phyloP scores from a whole-genome alignment of 2,329 filamentous ascomycete genomes.

The Colletotrichum chlorophyti region DNA sequence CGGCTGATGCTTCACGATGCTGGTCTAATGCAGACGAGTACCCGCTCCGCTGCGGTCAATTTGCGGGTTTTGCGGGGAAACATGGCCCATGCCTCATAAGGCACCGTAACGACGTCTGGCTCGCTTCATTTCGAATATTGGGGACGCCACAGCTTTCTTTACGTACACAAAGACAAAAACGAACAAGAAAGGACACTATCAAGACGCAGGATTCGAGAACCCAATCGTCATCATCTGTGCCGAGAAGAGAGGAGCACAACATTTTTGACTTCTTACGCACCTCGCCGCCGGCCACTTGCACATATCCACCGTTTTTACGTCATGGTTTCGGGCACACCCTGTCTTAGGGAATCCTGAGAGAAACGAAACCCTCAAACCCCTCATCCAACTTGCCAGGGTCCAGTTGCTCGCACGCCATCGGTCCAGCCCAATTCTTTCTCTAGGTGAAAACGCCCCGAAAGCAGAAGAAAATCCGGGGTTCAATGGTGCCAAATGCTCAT shows the following conservation, averaged over 20 bases:
- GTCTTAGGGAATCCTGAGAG: neutral
- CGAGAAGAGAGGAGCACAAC: too few relatives aligned
- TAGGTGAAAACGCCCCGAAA: neutral
- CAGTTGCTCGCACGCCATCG: constrained; percentile 20
- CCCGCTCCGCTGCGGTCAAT: constrained; percentile 20
- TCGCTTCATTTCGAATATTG: too few relatives aligned
- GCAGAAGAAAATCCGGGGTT: constrained; percentile 20
- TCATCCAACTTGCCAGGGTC: constrained; percentile 3
- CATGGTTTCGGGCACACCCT: constrained; percentile 14
- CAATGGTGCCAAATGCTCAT: constrained; percentile 10
- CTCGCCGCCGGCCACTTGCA: constrained; percentile 19
- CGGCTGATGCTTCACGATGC: constrained; percentile 2
- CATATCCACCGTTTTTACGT: constrained; percentile 24
- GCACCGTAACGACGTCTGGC: constrained; percentile 4
- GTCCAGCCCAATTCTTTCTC: constrained; percentile 2
- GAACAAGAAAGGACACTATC: constrained; percentile 1
- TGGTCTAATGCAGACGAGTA: constrained; percentile 26
- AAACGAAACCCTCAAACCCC: too few relatives aligned
- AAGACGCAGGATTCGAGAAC: constrained; percentile 1
- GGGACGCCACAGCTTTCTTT: too few relatives aligned
- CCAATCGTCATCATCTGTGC: neutral
- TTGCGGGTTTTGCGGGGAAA: constrained; percentile 28
- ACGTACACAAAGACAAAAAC: too few relatives aligned
- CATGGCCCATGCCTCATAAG: constrained; percentile 18
- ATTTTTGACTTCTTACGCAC: constrained; percentile 1